phyloP scores from a whole-genome alignment of 2,329 filamentous ascomycete genomes.

The Penicillium capsulatum region DNA sequence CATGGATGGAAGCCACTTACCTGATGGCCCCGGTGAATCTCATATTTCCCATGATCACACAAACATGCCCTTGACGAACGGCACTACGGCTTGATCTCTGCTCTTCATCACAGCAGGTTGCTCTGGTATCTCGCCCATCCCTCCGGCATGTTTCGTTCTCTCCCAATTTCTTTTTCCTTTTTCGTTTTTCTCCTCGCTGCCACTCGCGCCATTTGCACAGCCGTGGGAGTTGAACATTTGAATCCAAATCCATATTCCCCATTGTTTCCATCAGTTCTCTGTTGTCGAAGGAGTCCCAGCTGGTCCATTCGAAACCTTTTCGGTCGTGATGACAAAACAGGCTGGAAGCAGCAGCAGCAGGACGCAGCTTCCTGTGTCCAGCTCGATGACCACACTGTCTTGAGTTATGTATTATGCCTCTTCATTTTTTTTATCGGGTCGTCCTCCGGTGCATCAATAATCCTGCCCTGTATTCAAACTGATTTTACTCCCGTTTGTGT shows the following conservation, averaged over 20 bases:
- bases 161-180: not conserved
- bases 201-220: no score
- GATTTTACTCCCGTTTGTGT: slow-evolving; percentile 4
- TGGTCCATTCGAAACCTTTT: no score
- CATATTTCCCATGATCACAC: slow-evolving; percentile 9
- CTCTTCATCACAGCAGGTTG: not conserved
- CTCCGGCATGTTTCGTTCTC: not conserved
- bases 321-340: no score
- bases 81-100: slow-evolving; percentile 12
- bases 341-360: no score
- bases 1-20: slow-evolving; percentile 6
- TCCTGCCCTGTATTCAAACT: slow-evolving; percentile 7
- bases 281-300: no score
- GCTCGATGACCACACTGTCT: not conserved
- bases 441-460: slow-evolving; percentile 4
- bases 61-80: slow-evolving; percentile 12
- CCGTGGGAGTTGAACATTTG: no score
- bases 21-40: slow-evolving; percentile 9
- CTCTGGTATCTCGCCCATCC: not conserved
- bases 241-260: no score
- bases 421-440: not conserved
- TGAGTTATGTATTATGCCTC: slow-evolving; percentile 10
- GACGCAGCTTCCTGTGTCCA: no score
- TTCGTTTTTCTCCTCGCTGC: no score
- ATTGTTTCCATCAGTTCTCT: no score